phyloP scores from a whole-genome alignment of 768 basidiomycete species.

The Tubosaeta sp. region DNA sequence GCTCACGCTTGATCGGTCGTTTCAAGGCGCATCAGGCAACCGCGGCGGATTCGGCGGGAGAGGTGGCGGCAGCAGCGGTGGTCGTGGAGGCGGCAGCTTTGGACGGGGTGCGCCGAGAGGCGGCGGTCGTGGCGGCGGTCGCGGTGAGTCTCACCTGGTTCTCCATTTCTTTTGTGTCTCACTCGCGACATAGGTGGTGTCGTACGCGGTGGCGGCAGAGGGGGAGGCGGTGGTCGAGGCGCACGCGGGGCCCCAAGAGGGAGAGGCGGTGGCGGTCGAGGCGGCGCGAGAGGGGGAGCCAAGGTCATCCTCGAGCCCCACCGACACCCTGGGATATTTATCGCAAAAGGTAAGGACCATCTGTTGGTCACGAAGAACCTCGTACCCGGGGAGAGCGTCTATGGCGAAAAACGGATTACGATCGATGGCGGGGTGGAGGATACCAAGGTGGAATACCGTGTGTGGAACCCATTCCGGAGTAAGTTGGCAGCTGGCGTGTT shows the following conservation, averaged over 20 bases:
- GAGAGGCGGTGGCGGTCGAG: slow-evolving; percentile 59
- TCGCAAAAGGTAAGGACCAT: slow-evolving; percentile 96
- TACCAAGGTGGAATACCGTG: slow-evolving; percentile 93
- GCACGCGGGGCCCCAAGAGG: slow-evolving; percentile 44
- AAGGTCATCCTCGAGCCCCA: slow-evolving; percentile 94
- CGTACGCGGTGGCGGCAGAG: slow-evolving; percentile 26
- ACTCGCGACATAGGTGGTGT: slow-evolving; percentile 7
- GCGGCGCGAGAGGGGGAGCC: slow-evolving; percentile 76
- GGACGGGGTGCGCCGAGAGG: slow-evolving; percentile 38
- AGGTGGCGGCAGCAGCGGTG: slow-evolving; percentile 37
- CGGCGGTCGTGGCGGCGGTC: slow-evolving; percentile 35
- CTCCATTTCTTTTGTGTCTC: background rate
- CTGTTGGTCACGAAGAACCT: slow-evolving; percentile 97
- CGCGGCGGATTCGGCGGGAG: slow-evolving; percentile 63
- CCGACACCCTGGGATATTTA: slow-evolving; percentile 90
- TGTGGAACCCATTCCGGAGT: slow-evolving; percentile 98
- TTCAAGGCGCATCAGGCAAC: slow-evolving; percentile 59
- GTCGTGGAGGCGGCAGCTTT: slow-evolving; percentile 21
- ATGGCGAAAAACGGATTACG: slow-evolving; percentile 96
- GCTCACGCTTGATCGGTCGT: background rate
- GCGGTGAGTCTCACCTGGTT: slow-evolving; percentile 23
- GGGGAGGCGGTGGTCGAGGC: slow-evolving; percentile 46
- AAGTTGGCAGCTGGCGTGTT: slow-evolving; percentile 97
- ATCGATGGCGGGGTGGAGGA: slow-evolving; percentile 72
- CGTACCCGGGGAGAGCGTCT: slow-evolving; percentile 95